A percentile compares a stretch with the other conserved stretches of the same genome.
These are phyloP conservation scores for Westerdykella aurantiaca DNA, from an alignment of 2,329 filamentous ascomycete species.

Conservation along the genomic window DNA sequence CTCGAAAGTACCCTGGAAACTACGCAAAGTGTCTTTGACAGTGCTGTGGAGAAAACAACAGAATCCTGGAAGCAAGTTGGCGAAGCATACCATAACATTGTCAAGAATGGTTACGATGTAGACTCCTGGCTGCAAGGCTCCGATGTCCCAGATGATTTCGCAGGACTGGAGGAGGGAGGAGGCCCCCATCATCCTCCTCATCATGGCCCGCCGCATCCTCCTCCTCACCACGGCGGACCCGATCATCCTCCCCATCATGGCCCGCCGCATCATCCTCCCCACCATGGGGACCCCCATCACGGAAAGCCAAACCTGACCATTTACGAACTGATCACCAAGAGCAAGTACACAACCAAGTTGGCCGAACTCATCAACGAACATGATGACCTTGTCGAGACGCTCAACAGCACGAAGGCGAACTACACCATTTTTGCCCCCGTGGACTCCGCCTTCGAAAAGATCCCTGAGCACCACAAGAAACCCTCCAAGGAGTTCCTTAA, in stretches of 20 bases:
- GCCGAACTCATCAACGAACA: conserved; percentile 69
- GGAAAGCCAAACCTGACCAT: conserved; percentile 62
- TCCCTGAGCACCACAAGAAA: conserved; percentile 52
- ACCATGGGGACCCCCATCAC: conserved; percentile 34
- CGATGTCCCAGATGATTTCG: conserved; percentile 29
- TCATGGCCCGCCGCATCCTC: conserved; percentile 12
- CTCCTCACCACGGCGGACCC: conserved; percentile 17
- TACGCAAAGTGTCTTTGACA: conserved; percentile 39
- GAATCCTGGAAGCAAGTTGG: conserved; percentile 28
- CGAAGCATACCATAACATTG: conserved; percentile 37
- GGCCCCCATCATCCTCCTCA: conserved; percentile 24
- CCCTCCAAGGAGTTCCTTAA: conserved; percentile 66
- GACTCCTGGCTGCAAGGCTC: conserved; percentile 44
- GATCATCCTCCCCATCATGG: conserved; percentile 5
- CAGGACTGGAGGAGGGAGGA: conserved; percentile 28
- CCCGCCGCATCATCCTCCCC: conserved; percentile 25
- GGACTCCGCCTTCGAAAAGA: conserved; percentile 67
- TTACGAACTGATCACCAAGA: conserved; percentile 70
- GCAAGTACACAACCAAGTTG: conserved; percentile 72
- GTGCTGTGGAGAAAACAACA: conserved; percentile 39
- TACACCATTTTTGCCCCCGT: conserved; percentile 77
- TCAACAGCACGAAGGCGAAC: conserved; percentile 70
- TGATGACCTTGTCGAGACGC: conserved; percentile 61
- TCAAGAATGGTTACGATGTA: conserved; percentile 42
- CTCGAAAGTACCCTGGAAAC: conserved; percentile 19